These are phyloP conservation scores for Alternaria arborescens DNA, from an alignment of 2,329 filamentous ascomycete genomes.

Conservation along the genomic window DNA sequence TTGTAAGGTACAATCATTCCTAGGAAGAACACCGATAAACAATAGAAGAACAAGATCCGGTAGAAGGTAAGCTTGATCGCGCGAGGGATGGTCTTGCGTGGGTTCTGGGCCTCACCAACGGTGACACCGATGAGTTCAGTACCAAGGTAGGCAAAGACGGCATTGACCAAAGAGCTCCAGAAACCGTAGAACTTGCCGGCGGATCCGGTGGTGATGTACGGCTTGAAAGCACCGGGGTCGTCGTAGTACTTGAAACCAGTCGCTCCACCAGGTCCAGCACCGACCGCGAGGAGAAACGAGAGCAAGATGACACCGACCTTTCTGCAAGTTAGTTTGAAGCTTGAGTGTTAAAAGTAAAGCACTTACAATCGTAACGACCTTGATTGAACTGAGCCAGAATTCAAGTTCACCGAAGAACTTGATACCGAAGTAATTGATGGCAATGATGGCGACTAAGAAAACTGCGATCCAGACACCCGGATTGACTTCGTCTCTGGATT, in stretches of 20 bases:
- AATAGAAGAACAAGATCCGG: constrained; percentile 84
- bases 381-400: constrained; percentile 59
- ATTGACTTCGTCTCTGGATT: constrained; percentile 70
- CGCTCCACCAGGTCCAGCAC: constrained; percentile 52
- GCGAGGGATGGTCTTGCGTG: constrained; percentile 76
- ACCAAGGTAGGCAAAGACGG: constrained; percentile 79
- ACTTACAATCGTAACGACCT: constrained; percentile 54
- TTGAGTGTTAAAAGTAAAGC: not conserved
- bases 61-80: constrained; percentile 84
- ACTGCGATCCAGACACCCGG: constrained; percentile 80
- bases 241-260: constrained; percentile 59
- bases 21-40: constrained; percentile 75
- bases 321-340: not conserved
- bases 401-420: constrained; percentile 61
- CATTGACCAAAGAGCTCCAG: constrained; percentile 77
- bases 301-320: constrained; percentile 56
- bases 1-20: constrained; percentile 81
- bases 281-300: constrained; percentile 55
- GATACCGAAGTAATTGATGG: constrained; percentile 66
- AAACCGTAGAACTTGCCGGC: constrained; percentile 57
- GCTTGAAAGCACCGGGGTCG: constrained; percentile 56
- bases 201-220: constrained; percentile 46
- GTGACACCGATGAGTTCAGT: constrained; percentile 80
- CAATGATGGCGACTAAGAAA: constrained; percentile 55
- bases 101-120: constrained; percentile 81